Percentiles rank a stretch among this genome's conserved stretches.
phyloP scores from a whole-genome alignment of 1,139 yeast species.

The Pichia kudriavzevii region DNA sequence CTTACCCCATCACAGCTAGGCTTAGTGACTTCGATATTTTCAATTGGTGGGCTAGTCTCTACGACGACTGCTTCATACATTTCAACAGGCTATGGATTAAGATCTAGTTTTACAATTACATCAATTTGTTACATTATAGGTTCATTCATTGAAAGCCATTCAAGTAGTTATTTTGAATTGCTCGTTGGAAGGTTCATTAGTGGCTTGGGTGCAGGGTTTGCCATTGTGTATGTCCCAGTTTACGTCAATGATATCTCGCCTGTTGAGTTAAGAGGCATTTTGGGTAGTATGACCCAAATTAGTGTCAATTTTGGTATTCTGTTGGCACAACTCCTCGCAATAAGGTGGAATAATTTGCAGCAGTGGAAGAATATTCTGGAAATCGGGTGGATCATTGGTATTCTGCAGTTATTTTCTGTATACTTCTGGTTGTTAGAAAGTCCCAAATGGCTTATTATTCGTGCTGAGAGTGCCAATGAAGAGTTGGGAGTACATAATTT shows the following conservation, averaged over 20 bases:
- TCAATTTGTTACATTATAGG: slow-evolving; percentile 53
- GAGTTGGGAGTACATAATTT: slow-evolving; percentile 24
- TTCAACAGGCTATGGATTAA: slow-evolving; percentile 67
- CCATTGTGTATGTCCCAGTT: slow-evolving; percentile 78
- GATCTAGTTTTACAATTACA: slow-evolving; percentile 48
- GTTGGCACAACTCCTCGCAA: slow-evolving; percentile 66
- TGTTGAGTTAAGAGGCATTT: slow-evolving; percentile 52
- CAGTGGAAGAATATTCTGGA: slow-evolving; percentile 68
- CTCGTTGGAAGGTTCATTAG: slow-evolving; percentile 66
- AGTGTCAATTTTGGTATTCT: slow-evolving; percentile 80
- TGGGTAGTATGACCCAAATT: slow-evolving; percentile 86
- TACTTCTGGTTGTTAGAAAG: slow-evolving; percentile 55
- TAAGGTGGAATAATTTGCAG: slow-evolving; percentile 53
- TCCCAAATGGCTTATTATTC: slow-evolving; percentile 64
- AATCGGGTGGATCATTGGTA: slow-evolving; percentile 50
- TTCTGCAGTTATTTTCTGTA: slow-evolving; percentile 39
- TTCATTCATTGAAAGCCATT: slow-evolving; percentile 50
- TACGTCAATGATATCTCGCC: slow-evolving; percentile 80
- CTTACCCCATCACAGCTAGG: slow-evolving; percentile 55
- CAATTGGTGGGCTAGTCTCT: slow-evolving; percentile 80
- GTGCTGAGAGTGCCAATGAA: slow-evolving; percentile 23
- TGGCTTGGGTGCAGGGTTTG: slow-evolving; percentile 84
- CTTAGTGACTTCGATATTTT: slow-evolving; percentile 71
- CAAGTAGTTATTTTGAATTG: slow-evolving; percentile 39
- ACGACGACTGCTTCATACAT: slow-evolving; percentile 64